These are phyloP conservation scores for Artemisia annua DNA, from an alignment of 129 eudicot genomes.

Conservation along the genomic window DNA sequence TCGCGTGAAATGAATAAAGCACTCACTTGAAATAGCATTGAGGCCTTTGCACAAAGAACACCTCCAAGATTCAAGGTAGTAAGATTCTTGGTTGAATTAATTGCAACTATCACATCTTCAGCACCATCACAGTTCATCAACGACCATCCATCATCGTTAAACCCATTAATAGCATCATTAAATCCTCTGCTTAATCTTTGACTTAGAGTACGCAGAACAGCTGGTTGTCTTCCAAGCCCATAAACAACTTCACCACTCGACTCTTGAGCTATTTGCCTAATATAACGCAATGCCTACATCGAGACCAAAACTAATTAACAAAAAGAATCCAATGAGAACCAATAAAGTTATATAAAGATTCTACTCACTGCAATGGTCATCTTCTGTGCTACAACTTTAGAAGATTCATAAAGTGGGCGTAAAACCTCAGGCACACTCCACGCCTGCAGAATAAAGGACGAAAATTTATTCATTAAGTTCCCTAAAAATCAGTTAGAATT, in stretches of 20 bases:
- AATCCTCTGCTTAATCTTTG: conserved; percentile 95
- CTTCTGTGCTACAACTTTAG: conserved; percentile 87
- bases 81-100: conserved; percentile 60
- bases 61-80: conserved; percentile 60
- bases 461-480: neutral
- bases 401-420: conserved; percentile 94
- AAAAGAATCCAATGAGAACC: neutral
- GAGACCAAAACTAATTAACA: neutral
- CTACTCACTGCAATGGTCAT: conserved; percentile 87
- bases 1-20: neutral
- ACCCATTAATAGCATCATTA: conserved; percentile 94
- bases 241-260: conserved; percentile 83
- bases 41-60: conserved; percentile 94
- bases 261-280: conserved; percentile 89
- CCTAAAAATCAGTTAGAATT: conserved; percentile 13
- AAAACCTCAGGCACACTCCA: conserved; percentile 98
- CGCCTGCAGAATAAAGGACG: conserved; percentile 43
- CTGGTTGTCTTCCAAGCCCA: conserved; percentile 93
- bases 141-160: conserved; percentile 95
- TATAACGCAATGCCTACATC: conserved; percentile 69
- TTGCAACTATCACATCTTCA: conserved; percentile 45
- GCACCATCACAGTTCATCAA: conserved; percentile 78
- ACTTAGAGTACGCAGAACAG: conserved; percentile 86
- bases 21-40: conserved; percentile 95
- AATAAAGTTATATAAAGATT: neutral